Evolutionary conservation across 116 monocot species (phyloP).

Genomic region (Papilionanthe hybrid): DNA sequence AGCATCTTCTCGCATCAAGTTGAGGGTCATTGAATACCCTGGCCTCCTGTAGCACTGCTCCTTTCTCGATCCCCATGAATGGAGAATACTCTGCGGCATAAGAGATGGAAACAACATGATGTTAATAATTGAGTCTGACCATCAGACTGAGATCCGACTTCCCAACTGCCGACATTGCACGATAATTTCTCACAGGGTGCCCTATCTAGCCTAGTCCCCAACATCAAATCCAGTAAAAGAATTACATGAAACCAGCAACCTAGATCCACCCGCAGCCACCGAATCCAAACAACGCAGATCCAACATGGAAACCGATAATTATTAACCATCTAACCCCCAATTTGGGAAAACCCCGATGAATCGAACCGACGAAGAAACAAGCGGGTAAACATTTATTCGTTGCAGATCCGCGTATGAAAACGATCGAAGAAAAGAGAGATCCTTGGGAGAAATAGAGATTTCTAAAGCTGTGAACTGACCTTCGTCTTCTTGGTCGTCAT

Average conservation of each 20-base stretch:
- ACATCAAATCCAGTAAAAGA: neutral
- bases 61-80: conserved; percentile 92
- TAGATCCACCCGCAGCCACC: neutral
- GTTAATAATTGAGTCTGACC: neutral
- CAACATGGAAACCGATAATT: no score
- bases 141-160: conserved; percentile 15
- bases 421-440: neutral
- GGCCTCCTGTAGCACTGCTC: conserved; percentile 91
- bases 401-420: neutral
- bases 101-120: conserved; percentile 5
- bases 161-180: conserved; percentile 3
- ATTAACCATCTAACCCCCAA: neutral
- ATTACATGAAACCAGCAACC: no score
- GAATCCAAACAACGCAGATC: conserved; percentile 3
- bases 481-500: conserved; percentile 95
- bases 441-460: neutral
- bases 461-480: conserved; percentile 27
- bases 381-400: neutral
- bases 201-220: neutral
- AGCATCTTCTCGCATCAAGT: conserved; percentile 85
- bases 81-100: conserved; percentile 76
- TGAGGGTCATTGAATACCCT: conserved; percentile 96
- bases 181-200: neutral
- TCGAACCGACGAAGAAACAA: neutral
- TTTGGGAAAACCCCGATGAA: neutral